Percentiles rank a stretch among this genome's conserved stretches.
phyloP scores from a whole-genome alignment of 2,329 filamentous ascomycete species.

The Hypoxylon sp. region DNA sequence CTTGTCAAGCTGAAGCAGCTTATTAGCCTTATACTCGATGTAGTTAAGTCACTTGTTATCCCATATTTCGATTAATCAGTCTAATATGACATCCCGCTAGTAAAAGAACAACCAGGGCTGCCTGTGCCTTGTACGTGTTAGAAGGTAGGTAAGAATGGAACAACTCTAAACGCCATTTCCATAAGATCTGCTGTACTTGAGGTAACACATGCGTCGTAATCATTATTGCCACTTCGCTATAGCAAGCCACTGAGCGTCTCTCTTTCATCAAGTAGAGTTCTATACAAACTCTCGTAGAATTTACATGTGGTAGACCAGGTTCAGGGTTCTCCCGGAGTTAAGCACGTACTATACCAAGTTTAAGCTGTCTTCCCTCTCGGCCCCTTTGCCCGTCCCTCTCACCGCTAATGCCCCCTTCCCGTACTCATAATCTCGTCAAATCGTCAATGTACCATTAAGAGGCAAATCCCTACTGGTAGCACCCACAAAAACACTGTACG shows the following conservation, averaged over 20 bases:
- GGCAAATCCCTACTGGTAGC: conserved; percentile 64
- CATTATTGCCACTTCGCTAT: conserved; percentile 11
- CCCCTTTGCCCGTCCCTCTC: conserved; percentile 1
- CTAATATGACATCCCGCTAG: neutral
- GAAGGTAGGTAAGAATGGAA: neutral
- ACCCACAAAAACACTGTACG: conserved; percentile 63
- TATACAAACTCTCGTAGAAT: conserved; percentile 8
- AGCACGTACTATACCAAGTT: neutral
- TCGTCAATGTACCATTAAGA: conserved; percentile 57
- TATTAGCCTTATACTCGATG: neutral
- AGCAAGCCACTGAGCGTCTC: conserved; percentile 4
- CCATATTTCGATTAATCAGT: neutral
- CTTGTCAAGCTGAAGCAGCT: conserved; percentile 22
- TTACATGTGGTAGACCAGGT: conserved; percentile 19
- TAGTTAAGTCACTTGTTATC: neutral
- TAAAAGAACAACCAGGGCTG: neutral
- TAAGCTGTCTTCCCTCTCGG: neutral
- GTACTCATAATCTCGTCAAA: conserved; percentile 47
- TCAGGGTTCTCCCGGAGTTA: conserved; percentile 15
- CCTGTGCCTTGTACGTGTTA: neutral
- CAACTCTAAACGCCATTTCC: neutral
- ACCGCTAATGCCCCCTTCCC: conserved; percentile 26
- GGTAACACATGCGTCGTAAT: conserved; percentile 16
- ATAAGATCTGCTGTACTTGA: conserved; percentile 1
- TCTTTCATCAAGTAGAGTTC: conserved; percentile 5